Base-by-base conservation (phyloP, 495 filamentous ascomycete genomes). In the Gamarada debralockiae region DNA sequence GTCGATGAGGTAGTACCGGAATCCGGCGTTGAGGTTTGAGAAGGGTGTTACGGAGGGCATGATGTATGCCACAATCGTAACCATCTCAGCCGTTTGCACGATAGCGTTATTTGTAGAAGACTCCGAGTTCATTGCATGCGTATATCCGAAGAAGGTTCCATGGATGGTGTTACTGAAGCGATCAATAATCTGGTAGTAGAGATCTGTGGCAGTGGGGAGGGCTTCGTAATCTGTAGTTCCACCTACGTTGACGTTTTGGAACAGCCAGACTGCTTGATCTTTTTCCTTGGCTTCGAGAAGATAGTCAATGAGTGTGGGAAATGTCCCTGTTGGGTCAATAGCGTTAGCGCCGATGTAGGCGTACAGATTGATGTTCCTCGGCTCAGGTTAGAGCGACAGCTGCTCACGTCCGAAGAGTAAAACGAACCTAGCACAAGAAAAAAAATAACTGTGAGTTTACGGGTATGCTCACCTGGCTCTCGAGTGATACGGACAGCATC, bases 121-220 rank as follows among this genome's bases (percentile, higher is more conserved):
- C 63, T 52, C 74, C 70, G 23, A 75, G 65, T 51, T 81, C 62
- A 60, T 78, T 50, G 79, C 72, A 54, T 81, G 77, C 3, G 75
- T 80, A 60, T 81, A 77, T 6, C 78, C 78, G 51, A 74, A 82
- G 62, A 82, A 80, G 10, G 77, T 63, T 39, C 72, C 73, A 8
- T 76, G 75, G 48, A 81, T 80, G 0, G 79, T 76, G 42, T 78
- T 72, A 4, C 70, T 74, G 63, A 79, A 81, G 20, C 79, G 72
- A 49, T 77, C 75, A 8, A 81, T 69, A 34, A 82, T 80, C 42
- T 79, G 76, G 61, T 81, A 79, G 53, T 78, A 77, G 38, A 78
- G 34, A 10, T 38, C 47, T 8, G 47, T 38, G 8, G 34, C 31
- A 15, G 31, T 29, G 14, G 47, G 47, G 20, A 40, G 18, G 1